Evolutionary conservation across 495 filamentous ascomycete genomes (phyloP).

Genomic region (Aspergillus sclerotioniger): DNA sequence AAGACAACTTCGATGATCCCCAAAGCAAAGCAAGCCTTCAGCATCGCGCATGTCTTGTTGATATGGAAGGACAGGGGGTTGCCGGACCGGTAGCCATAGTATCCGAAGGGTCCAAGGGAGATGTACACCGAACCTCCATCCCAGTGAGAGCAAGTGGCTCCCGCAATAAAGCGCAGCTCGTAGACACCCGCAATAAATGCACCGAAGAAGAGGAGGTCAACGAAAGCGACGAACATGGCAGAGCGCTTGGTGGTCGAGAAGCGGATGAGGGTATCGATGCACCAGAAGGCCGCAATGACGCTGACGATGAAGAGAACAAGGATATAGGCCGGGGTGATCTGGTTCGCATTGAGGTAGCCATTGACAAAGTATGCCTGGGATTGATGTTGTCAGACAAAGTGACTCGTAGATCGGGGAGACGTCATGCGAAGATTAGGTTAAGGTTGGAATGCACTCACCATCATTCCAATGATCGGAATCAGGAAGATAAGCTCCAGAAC

Average conservation of each 20-base stretch:
- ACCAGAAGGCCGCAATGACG: constrained; percentile 76
- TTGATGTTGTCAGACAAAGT: constrained; percentile 11
- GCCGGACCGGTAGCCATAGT: constrained; percentile 35
- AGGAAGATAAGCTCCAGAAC: constrained; percentile 77
- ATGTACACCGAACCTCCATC: constrained; percentile 47
- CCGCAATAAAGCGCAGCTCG: constrained; percentile 66
- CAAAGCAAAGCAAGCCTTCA: constrained; percentile 82
- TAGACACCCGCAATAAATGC: constrained; percentile 80
- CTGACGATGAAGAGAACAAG: constrained; percentile 90
- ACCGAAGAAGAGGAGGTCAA: constrained; percentile 80
- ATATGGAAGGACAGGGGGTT: constrained; percentile 44
- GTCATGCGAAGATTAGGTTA: neutral
- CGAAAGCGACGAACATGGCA: constrained; percentile 69
- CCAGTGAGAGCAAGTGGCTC: constrained; percentile 63
- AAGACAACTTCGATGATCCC: constrained; percentile 85
- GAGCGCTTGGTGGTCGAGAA: constrained; percentile 71
- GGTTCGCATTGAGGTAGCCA: constrained; percentile 64
- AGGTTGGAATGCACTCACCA: constrained; percentile 41
- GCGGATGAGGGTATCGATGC: constrained; percentile 74
- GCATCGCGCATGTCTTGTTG: constrained; percentile 81
- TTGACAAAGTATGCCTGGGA: constrained; percentile 74
- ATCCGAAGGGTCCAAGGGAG: constrained; percentile 60
- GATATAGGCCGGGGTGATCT: constrained; percentile 74
- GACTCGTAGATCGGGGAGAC: neutral
- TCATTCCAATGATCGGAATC: constrained; percentile 87